A percentile compares a stretch with the other conserved stretches of the same genome.
phyloP scores from a whole-genome alignment of 2,329 filamentous ascomycete species.

The Aspergillus fructus region DNA sequence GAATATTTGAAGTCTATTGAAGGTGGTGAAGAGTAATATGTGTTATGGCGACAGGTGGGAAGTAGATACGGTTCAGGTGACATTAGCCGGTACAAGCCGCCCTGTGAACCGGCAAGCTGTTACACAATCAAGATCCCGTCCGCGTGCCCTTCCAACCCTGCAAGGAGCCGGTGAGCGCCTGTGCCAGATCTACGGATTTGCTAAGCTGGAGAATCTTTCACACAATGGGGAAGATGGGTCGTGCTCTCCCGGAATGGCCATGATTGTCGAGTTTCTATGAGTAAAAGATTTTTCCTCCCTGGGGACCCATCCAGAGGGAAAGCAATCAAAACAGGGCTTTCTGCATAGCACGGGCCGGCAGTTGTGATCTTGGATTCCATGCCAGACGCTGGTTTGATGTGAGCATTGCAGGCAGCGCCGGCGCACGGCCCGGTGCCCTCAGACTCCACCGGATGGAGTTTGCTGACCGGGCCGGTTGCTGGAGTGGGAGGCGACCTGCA shows the following conservation, averaged over 20 bases:
- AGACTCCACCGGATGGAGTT: neutral
- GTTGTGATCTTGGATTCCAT: neutral
- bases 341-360: neutral
- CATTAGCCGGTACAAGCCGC: slow-evolving; percentile 9
- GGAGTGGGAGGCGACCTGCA: neutral
- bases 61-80: neutral
- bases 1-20: neutral
- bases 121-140: neutral
- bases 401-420: neutral
- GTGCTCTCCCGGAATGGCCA: neutral
- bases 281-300: neutral
- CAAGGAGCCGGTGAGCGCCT: neutral
- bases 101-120: slow-evolving; percentile 7
- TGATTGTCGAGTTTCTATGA: neutral
- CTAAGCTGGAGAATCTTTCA: neutral
- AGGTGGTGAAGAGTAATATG: neutral
- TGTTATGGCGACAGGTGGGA: neutral
- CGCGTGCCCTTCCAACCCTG: neutral
- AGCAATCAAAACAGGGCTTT: neutral
- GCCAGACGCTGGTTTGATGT: neutral
- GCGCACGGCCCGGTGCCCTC: slow-evolving; percentile 8
- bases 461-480: slow-evolving; percentile 9
- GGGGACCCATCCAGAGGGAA: neutral
- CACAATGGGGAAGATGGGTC: neutral
- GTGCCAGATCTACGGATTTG: neutral